Percentiles rank a stretch among this genome's conserved stretches.
Conservation (phyloP, 129 eudicot genomes). For the Helichrysum umbraculigerum region DNA sequence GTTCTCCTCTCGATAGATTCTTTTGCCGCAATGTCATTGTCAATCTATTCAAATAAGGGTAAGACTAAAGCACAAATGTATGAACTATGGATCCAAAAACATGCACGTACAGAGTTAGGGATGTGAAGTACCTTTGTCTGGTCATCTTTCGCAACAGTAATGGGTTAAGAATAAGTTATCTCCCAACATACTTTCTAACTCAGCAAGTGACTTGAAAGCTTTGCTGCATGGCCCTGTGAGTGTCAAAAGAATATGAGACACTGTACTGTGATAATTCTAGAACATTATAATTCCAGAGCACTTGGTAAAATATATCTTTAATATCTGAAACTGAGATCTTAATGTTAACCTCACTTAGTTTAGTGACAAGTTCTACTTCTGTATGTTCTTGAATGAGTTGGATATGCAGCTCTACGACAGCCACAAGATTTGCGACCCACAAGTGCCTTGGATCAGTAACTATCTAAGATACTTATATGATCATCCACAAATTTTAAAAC, state of each 20-base stretch:
- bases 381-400: constrained; percentile 34
- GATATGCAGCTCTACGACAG: constrained; percentile 30
- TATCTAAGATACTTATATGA: no score
- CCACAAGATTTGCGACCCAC: no score
- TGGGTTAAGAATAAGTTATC: constrained; percentile 55
- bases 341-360: no score
- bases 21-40: neutral
- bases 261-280: no score
- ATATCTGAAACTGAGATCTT: no score
- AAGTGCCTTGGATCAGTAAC: no score
- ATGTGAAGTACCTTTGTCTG: constrained; percentile 60
- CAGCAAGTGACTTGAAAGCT: constrained; percentile 70
- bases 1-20: neutral
- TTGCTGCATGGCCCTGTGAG: constrained; percentile 40
- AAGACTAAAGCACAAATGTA: neutral
- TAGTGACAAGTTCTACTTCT: no score
- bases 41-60: neutral
- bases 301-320: no score
- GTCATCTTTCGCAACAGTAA: constrained; percentile 47
- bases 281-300: no score
- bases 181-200: constrained; percentile 55
- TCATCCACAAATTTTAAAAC: no score
- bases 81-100: neutral
- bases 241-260: neutral
- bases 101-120: neutral